Evolutionary conservation across 306 rosid species (phyloP).

Genomic region (Rubus idaeus): DNA sequence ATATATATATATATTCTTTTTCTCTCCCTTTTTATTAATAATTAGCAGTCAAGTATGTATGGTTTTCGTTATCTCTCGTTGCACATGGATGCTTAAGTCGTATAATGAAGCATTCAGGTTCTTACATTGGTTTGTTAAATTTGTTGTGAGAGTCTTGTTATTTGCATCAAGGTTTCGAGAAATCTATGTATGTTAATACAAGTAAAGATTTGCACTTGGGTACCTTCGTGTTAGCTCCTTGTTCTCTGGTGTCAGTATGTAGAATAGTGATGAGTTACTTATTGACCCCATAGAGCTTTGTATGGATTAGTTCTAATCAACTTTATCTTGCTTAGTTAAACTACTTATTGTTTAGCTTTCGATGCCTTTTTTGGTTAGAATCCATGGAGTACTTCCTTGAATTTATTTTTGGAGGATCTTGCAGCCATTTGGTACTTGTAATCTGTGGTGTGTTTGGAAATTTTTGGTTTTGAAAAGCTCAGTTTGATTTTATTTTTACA

Average conservation of each 20-base stretch:
- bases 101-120: background rate
- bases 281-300: background rate
- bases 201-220: background rate
- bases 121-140: background rate
- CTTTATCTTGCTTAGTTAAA: background rate
- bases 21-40: background rate
- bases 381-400: background rate
- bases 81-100: background rate
- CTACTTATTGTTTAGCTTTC: background rate
- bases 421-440: background rate
- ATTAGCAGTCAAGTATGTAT: background rate
- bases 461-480: background rate
- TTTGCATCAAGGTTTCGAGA: background rate
- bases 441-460: background rate
- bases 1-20: background rate
- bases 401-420: background rate
- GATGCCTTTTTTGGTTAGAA: background rate
- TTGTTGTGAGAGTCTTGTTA: background rate
- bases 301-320: background rate
- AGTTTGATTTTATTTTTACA: constrained; percentile 31
- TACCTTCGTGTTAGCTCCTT: background rate
- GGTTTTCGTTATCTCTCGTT: background rate
- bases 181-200: background rate
- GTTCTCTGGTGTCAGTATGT: background rate
- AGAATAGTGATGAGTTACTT: background rate